Evolutionary conservation across 306 rosid genomes (phyloP).

Genomic region (Vigna radiata): DNA sequence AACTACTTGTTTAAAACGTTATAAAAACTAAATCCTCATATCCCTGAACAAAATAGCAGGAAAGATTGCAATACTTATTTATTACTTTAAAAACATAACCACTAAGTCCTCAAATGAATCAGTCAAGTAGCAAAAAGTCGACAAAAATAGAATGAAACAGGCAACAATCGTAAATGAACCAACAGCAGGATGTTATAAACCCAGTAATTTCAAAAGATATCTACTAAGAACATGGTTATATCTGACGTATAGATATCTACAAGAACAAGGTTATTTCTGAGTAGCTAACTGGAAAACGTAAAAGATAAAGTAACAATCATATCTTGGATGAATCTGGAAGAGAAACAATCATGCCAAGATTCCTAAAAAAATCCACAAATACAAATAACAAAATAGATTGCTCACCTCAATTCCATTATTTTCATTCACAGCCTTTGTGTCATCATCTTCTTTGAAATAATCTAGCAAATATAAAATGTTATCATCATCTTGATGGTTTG

Average conservation of each 20-base stretch:
- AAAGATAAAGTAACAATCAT: neutral
- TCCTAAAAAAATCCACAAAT: neutral
- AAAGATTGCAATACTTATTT: neutral
- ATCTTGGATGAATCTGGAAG: neutral
- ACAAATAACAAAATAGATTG: slow-evolving; percentile 1
- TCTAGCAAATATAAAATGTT: slow-evolving; percentile 38
- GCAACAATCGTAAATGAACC: slow-evolving; percentile 25
- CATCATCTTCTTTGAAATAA: slow-evolving; percentile 41
- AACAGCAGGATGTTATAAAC: neutral
- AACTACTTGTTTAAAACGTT: neutral
- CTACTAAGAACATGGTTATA: slow-evolving; percentile 19
- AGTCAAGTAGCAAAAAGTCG: neutral
- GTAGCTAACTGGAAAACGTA: neutral
- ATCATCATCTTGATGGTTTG: slow-evolving; percentile 44
- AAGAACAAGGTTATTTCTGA: neutral
- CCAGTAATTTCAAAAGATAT: slow-evolving; percentile 4
- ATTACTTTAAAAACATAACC: neutral
- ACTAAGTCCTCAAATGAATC: neutral
- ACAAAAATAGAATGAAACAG: neutral
- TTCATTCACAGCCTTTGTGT: neutral
- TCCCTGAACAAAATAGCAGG: neutral
- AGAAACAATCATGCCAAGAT: neutral
- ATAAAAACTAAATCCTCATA: slow-evolving; percentile 7
- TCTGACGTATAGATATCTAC: neutral
- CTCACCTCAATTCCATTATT: slow-evolving; percentile 55